These are phyloP conservation scores for Annona cherimola DNA, from an alignment of 164 flowering plant species.

Conservation along the genomic window DNA sequence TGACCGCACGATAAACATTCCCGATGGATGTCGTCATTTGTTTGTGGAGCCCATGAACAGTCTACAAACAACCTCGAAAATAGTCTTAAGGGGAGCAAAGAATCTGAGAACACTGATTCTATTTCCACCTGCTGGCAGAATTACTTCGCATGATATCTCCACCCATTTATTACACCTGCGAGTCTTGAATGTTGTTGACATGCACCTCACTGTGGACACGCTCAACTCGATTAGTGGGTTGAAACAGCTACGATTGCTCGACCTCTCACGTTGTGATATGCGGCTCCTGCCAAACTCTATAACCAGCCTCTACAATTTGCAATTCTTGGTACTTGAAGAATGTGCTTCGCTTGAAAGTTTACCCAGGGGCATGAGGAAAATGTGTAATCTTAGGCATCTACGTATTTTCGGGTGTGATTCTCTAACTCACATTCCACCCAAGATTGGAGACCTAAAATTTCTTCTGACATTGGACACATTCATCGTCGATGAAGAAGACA, in stretches of 20 bases:
- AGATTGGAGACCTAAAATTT: not conserved
- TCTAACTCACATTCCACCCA: not conserved
- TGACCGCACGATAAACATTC: not conserved
- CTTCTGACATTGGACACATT: constrained; percentile 1
- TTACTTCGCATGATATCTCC: too few species aligned
- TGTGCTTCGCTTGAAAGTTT: not conserved
- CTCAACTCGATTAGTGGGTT: constrained; percentile 1
- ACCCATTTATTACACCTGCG: not conserved
- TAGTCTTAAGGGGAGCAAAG: too few species aligned
- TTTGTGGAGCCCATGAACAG: not conserved
- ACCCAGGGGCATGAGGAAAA: constrained; percentile 2
- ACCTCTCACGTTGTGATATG: not conserved
- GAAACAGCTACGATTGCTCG: constrained; percentile 11
- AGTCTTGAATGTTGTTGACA: not conserved
- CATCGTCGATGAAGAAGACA: not conserved
- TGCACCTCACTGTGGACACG: not conserved
- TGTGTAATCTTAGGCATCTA: constrained; percentile 11
- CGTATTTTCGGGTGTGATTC: not conserved
- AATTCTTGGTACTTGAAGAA: constrained; percentile 3
- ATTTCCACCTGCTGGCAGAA: not conserved
- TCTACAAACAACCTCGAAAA: not conserved
- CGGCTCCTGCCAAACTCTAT: not conserved
- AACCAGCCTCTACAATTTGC: constrained; percentile 1
- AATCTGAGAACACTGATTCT: constrained; percentile 1
- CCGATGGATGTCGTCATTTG: not conserved